Conservation (phyloP, 441 rosid species). For the Rhodomyrtus psidioides region DNA sequence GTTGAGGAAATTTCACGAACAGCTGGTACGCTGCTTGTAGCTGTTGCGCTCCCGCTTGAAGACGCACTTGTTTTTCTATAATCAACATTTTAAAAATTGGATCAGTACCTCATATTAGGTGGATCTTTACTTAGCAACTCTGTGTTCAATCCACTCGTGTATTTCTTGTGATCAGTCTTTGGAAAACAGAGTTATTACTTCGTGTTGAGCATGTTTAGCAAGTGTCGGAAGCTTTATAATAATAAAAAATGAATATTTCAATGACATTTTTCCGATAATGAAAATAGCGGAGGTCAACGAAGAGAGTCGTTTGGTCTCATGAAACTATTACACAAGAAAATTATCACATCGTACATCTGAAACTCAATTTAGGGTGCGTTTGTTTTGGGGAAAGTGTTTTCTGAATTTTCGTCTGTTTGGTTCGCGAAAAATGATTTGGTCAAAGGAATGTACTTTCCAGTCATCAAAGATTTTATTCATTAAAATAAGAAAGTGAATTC, state of each 20-base stretch:
- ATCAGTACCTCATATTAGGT: background rate
- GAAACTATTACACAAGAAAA: background rate
- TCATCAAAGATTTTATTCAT: too few relatives aligned
- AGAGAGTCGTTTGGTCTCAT: background rate
- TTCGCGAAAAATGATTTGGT: too few relatives aligned
- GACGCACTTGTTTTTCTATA: background rate
- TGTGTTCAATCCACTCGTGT: background rate
- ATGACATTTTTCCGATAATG: background rate
- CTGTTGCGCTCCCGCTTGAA: too few relatives aligned
- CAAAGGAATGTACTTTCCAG: too few relatives aligned
- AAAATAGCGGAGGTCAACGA: background rate
- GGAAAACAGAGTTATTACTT: background rate
- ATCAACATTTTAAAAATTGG: background rate
- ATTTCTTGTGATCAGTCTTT: background rate
- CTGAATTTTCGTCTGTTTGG: too few relatives aligned
- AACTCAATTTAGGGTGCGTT: background rate
- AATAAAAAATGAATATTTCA: background rate
- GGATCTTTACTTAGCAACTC: background rate
- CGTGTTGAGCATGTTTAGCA: background rate
- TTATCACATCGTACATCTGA: background rate
- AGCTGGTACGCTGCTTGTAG: background rate
- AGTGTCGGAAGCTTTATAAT: background rate
- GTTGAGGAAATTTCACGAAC: background rate
- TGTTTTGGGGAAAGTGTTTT: too few relatives aligned
- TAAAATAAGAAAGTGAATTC: too few relatives aligned